Base-by-base conservation (phyloP, 2,329 filamentous ascomycete species). In the Aspergillus tamarii region DNA sequence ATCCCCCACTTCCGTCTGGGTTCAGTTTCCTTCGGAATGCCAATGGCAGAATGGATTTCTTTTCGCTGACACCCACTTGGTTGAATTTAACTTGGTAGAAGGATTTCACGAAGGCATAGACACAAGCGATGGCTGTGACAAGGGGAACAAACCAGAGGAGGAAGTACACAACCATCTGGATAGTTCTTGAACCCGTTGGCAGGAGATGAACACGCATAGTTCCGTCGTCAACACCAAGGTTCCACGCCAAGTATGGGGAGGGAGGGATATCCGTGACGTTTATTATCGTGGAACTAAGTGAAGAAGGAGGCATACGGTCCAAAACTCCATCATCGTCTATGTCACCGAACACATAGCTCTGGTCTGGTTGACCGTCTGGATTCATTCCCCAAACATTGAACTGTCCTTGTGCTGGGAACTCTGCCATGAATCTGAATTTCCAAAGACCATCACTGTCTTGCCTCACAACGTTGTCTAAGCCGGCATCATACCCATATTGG, bases 361-460 rank as follows among this genome's bases (percentile, higher is more conserved):
- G 81, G 73, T 90, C 88, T 0, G 88, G 87, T 67, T 85, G 77
- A 23, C 87, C 87, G 73, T 89, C 84, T 0, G 84, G 83, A 69
- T 89, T 88, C 72, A 89, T 87, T 58, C 88, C 88, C 88, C 88
- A 90, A 6, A 88, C 81, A 67, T 89, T 90, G 63, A 89, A 77
- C 69, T 89, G 87, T 61, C 87, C 84, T 55, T 84, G 77, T 3
- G 84, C 83, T 7, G 88, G 88, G 84, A 87, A 90, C 70, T 90
- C 88, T 4, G 83, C 80, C 82, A 89, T 84, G 64, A 89, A 87
- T 66, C 87, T 81, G 68, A 85, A 86, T 23, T 81, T 77, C 88
- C 88, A 90, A 3, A 78, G 75, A 19, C 82, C 80, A 58, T 87
- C 80, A 23, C 76, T 76, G 34, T 81, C 78, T 52, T 85, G 81